These are phyloP conservation scores for Dictyostelium brefeldianum DNA, from an alignment of 78 protist species.

Conservation along the genomic window DNA sequence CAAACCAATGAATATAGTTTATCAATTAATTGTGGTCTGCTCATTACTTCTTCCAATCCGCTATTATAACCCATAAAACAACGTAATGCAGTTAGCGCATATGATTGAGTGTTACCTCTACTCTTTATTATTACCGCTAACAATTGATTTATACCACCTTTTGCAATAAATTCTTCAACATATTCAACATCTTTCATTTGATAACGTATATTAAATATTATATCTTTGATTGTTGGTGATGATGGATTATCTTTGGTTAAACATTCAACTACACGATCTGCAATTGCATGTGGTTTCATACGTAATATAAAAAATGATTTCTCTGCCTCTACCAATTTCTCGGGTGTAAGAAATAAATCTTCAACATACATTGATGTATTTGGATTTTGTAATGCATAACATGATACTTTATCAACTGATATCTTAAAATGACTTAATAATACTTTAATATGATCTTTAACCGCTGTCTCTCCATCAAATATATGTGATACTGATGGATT, in stretches of 20 bases:
- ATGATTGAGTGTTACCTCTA: constrained; percentile 77
- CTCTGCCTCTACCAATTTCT: constrained; percentile 58
- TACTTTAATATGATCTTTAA: constrained; percentile 74
- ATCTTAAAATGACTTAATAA: constrained; percentile 58
- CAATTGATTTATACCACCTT: constrained; percentile 73
- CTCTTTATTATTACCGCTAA: constrained; percentile 61
- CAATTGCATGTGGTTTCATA: constrained; percentile 75
- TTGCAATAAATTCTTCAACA: constrained; percentile 74
- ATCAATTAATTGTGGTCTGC: constrained; percentile 68
- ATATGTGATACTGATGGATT: constrained; percentile 69
- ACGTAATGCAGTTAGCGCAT: constrained; percentile 72
- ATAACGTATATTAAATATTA: constrained; percentile 65
- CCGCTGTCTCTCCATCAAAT: constrained; percentile 79
- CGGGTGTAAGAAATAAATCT: constrained; percentile 59
- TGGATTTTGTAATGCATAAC: constrained; percentile 59
- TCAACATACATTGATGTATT: constrained; percentile 34
- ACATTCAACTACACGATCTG: constrained; percentile 52
- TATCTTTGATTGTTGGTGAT: constrained; percentile 59
- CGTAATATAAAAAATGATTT: constrained; percentile 35
- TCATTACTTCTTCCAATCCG: constrained; percentile 78
- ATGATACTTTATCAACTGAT: constrained; percentile 24
- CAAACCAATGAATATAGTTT: constrained; percentile 24
- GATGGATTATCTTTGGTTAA: constrained; percentile 26
- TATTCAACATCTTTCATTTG: constrained; percentile 76
- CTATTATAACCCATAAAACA: constrained; percentile 82